These are phyloP conservation scores for Blastocrithidia nonstop DNA, from an alignment of 208 protist genomes.

Conservation along the genomic window DNA sequence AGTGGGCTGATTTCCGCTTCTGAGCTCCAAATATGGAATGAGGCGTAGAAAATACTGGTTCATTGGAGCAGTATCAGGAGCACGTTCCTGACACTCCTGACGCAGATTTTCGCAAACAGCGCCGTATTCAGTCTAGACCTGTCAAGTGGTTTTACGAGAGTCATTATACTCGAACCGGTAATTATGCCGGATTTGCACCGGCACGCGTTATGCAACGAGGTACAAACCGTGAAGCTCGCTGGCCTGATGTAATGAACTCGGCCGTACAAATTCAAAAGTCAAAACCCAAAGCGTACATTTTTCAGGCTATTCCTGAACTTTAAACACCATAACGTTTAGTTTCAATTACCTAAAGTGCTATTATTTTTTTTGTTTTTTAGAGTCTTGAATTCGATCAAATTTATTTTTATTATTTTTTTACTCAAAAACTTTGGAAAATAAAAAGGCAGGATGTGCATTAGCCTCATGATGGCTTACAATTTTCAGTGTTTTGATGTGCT, in stretches of 20 bases:
- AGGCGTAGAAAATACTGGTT: constrained; percentile 85
- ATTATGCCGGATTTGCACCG: constrained; percentile 81
- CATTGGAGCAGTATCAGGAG: constrained; percentile 86
- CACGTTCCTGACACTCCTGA: constrained; percentile 84
- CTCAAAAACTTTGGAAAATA: constrained; percentile 1
- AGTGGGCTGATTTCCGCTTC: constrained; percentile 90
- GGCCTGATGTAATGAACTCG: constrained; percentile 83
- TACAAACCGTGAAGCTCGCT: constrained; percentile 78
- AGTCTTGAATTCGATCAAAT: neutral
- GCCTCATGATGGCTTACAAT: too few relatives aligned
- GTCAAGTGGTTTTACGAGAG: constrained; percentile 92
- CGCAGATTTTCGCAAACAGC: constrained; percentile 80
- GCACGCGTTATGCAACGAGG: constrained; percentile 85
- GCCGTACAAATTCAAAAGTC: constrained; percentile 76
- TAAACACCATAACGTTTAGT: constrained; percentile 7
- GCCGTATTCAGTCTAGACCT: constrained; percentile 77
- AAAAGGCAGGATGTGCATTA: neutral
- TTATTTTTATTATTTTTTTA: neutral
- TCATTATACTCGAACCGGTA: constrained; percentile 85
- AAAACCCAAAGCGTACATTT: constrained; percentile 72
- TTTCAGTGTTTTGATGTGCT: too few relatives aligned
- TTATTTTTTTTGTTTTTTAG: neutral
- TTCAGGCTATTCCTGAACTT: constrained; percentile 81
- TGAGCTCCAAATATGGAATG: constrained; percentile 90
- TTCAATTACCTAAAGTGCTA: neutral